These are phyloP conservation scores for Pogostemon cablin DNA, from an alignment of 257 asterid species.

Conservation along the genomic window DNA sequence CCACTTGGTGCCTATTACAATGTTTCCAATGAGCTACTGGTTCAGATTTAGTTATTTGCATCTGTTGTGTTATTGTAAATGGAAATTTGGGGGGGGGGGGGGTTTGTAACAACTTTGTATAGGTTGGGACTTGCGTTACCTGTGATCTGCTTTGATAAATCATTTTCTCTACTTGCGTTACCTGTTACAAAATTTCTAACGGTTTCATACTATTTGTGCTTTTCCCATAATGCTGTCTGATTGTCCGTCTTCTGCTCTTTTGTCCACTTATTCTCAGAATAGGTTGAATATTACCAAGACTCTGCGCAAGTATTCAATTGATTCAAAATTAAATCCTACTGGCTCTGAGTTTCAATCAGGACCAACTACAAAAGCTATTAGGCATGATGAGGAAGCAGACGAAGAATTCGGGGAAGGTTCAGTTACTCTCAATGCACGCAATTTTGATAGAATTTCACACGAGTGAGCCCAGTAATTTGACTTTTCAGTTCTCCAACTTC, in stretches of 20 bases:
- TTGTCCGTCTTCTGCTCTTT: slow-evolving; percentile 26
- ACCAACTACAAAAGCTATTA: slow-evolving; percentile 49
- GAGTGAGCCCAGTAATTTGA: slow-evolving; percentile 55
- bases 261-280: slow-evolving; percentile 61
- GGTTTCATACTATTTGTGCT: neutral
- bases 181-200: slow-evolving; percentile 7
- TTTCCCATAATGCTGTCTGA: slow-evolving; percentile 15
- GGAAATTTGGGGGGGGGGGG: slow-evolving; percentile 5
- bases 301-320: slow-evolving; percentile 77
- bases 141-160: neutral
- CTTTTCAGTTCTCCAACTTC: slow-evolving; percentile 22
- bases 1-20: neutral
- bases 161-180: slow-evolving; percentile 5
- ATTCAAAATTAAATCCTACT: slow-evolving; percentile 71
- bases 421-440: slow-evolving; percentile 58
- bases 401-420: slow-evolving; percentile 90
- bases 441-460: slow-evolving; percentile 81
- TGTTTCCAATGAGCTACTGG: slow-evolving; percentile 5
- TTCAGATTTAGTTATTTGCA: slow-evolving; percentile 25
- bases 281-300: slow-evolving; percentile 95
- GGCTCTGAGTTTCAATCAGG: slow-evolving; percentile 82
- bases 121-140: slow-evolving; percentile 22
- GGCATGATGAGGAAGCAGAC: slow-evolving; percentile 78
- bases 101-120: neutral
- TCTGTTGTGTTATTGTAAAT: slow-evolving; percentile 3